These are phyloP conservation scores for Cladosporium sp. DNA, from an alignment of 2,329 filamentous ascomycete genomes.

Conservation along the genomic window DNA sequence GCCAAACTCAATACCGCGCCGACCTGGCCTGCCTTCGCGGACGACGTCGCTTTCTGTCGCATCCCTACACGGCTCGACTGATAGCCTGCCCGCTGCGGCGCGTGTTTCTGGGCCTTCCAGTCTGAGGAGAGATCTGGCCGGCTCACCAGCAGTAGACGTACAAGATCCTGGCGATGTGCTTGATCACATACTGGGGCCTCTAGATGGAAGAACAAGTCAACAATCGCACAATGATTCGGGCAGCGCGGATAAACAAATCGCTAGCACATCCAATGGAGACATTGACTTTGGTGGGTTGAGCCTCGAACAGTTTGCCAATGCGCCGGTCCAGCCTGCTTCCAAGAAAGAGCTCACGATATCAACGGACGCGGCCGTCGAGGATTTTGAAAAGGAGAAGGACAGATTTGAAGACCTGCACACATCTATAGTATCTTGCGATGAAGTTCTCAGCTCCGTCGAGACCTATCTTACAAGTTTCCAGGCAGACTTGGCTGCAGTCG, in stretches of 20 bases:
- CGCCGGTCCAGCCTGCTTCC: conserved; percentile 31
- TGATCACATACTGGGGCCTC: conserved; percentile 56
- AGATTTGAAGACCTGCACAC: conserved; percentile 88
- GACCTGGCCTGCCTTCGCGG: conserved; percentile 67
- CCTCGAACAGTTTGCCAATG: conserved; percentile 67
- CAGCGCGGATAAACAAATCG: conserved; percentile 36
- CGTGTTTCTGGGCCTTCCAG: conserved; percentile 67
- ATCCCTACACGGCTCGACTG: conserved; percentile 70
- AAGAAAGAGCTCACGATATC: conserved; percentile 24
- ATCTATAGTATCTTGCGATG: conserved; percentile 86
- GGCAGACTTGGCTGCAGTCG: conserved; percentile 86
- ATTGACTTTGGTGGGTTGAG: conserved; percentile 80
- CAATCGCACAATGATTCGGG: background rate
- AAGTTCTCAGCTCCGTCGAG: conserved; percentile 90
- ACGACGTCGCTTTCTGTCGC: conserved; percentile 78
- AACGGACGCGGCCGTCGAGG: conserved; percentile 42
- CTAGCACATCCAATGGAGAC: conserved; percentile 57
- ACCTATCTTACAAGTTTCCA: conserved; percentile 90
- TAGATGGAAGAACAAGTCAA: background rate
- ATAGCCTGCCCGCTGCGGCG: conserved; percentile 68
- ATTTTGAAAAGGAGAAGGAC: conserved; percentile 72
- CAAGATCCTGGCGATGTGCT: conserved; percentile 73
- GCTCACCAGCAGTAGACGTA: conserved; percentile 54
- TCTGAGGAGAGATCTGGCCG: conserved; percentile 59
- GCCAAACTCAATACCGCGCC: conserved; percentile 67